phyloP scores from a whole-genome alignment of 371 early-diverging fungal species.

The Choanephora cucurbitarum region DNA sequence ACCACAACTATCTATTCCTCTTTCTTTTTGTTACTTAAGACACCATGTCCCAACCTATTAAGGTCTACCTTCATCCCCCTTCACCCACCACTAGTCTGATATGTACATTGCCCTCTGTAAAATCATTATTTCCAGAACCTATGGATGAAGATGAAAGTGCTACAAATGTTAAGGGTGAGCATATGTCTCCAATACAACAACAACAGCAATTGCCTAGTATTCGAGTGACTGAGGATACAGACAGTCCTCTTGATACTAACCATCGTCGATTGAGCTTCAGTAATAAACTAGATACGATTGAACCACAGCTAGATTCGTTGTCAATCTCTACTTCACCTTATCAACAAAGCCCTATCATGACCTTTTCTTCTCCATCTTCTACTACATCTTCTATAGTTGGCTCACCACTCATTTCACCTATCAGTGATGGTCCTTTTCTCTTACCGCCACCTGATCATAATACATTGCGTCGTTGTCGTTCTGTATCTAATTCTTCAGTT shows the following conservation, averaged over 20 bases:
- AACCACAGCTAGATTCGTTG: constrained; percentile 11
- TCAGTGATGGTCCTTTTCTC: constrained; percentile 10
- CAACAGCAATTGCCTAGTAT: constrained; percentile 10
- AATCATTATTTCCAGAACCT: constrained; percentile 11
- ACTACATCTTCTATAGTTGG: constrained; percentile 12
- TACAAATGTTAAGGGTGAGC: not conserved
- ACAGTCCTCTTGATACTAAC: not conserved
- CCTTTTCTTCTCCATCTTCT: constrained; percentile 19
- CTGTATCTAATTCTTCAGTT: constrained; percentile 11
- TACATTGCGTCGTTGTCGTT: constrained; percentile 15
- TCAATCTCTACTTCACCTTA: constrained; percentile 19
- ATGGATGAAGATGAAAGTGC: constrained; percentile 4
- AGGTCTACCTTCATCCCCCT: constrained; percentile 25
- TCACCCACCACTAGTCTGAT: constrained; percentile 13
- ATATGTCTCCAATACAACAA: not conserved
- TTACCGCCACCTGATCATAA: constrained; percentile 14
- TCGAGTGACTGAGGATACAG: constrained; percentile 5
- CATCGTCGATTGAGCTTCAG: not conserved
- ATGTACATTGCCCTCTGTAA: constrained; percentile 17
- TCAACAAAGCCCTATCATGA: constrained; percentile 24
- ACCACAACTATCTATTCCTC: not conserved
- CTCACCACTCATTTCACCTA: constrained; percentile 19
- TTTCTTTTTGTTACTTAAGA: not conserved
- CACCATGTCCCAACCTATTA: constrained; percentile 18
- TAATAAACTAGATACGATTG: constrained; percentile 17